Evolutionary conservation across 2,329 filamentous ascomycete genomes (phyloP), one percentile per base, ranked within the genome.

Genomic region (Daldinia sp.): DNA sequence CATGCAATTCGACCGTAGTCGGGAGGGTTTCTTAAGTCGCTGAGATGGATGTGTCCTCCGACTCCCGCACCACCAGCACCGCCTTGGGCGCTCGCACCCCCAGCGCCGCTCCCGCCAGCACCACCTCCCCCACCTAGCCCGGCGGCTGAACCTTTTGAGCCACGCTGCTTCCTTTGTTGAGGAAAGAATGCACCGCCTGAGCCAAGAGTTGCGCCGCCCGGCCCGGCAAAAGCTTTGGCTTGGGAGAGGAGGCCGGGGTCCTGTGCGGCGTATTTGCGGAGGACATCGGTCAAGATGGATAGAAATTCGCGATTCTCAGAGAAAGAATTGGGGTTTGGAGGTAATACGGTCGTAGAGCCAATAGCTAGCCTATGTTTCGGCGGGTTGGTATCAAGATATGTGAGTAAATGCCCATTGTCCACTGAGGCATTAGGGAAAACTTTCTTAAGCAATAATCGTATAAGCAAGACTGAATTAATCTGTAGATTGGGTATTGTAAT

Each of bases 1-100:
- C 87, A 91, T 1, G 89, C 88, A 75, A 92, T 91, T 59, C 90
- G 80, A 15, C 89, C 89, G 82, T 85, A 92, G 73, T 90, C 89
- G 0, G 88, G 89, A 1, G 89, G 88, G 58, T 90, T 90, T 60
- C 90, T 81, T 60, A 81, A 74, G 75, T 92, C 90, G 62, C 88
- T 90, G 4, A 92, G 81, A 78, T 92, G 90, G 18, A 92, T 84
- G 79, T 87, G 87, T 1, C 90, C 89, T 23, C 89, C 88, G 23
- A 85, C 80, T 1, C 88, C 88, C 1, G 80, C 87, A 9, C 88
- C 87, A 0, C 88, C 88, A 0, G 86, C 85, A 20, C 87, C 88
- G n/a, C 88, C 88, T 75, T 89, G 87, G n/a, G 80, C 82, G 73
- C 85, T 88, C 50, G 87, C 86, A 37, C 87, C 87, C 15, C 86